Conservation (phyloP, 495 filamentous ascomycete species). For the Aspergillus bridgeri region DNA sequence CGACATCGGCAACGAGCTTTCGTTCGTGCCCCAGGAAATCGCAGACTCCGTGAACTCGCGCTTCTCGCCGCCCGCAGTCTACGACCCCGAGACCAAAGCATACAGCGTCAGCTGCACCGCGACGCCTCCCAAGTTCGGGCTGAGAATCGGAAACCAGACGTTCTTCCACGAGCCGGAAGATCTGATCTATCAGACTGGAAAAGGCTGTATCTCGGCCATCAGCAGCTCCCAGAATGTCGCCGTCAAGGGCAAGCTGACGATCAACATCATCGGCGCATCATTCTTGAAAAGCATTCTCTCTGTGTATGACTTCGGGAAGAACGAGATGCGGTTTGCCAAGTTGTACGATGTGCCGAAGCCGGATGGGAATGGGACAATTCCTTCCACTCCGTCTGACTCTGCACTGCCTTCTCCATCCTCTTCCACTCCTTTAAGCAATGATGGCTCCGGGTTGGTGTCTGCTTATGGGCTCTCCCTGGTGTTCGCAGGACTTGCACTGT, state of each 20-base stretch:
- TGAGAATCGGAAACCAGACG: conserved; percentile 43
- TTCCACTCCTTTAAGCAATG: not conserved
- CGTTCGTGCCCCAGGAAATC: conserved; percentile 55
- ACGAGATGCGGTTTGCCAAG: conserved; percentile 48
- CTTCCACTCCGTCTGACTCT: not conserved
- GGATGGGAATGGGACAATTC: not conserved
- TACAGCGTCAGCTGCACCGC: conserved; percentile 63
- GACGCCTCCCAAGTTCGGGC: conserved; percentile 48
- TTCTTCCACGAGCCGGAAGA: conserved; percentile 51
- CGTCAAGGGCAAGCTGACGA: conserved; percentile 24
- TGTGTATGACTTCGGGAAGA: conserved; percentile 58
- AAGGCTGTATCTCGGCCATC: conserved; percentile 37
- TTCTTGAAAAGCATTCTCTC: conserved; percentile 77
- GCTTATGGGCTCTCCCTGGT: too few relatives aligned
- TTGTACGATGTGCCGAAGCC: not conserved
- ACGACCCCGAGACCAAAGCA: conserved; percentile 38
- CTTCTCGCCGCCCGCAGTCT: conserved; percentile 53
- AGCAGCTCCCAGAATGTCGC: conserved; percentile 25
- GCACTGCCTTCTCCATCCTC: not conserved
- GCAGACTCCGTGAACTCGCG: conserved; percentile 56
- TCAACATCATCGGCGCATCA: conserved; percentile 62
- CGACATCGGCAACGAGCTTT: conserved; percentile 67
- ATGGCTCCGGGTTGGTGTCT: not conserved
- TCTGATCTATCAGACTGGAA: conserved; percentile 42
- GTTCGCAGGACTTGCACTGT: too few relatives aligned